Conservation (phyloP, 495 filamentous ascomycete species). For the Trichoderma gamsii region DNA sequence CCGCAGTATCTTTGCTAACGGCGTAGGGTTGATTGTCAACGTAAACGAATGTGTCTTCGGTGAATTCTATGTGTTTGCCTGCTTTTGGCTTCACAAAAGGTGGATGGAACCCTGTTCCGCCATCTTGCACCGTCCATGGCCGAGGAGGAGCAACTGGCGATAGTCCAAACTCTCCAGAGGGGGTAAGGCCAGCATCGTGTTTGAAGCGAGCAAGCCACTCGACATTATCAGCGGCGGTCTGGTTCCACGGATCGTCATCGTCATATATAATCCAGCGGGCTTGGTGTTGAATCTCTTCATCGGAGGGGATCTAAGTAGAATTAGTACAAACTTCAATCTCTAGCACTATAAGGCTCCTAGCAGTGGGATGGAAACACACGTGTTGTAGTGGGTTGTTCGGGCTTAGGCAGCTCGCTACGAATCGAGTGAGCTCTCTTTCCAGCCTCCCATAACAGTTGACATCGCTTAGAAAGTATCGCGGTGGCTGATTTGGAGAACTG, state of each 20-base stretch:
- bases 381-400: constrained; percentile 48
- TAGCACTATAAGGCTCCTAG: not conserved
- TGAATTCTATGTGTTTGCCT: not conserved
- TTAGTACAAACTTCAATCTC: not conserved
- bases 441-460: constrained; percentile 48
- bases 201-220: constrained; percentile 51
- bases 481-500: not conserved
- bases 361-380: constrained; percentile 20
- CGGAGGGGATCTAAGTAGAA: constrained; percentile 29
- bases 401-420: constrained; percentile 40
- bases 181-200: constrained; percentile 52
- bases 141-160: constrained; percentile 20
- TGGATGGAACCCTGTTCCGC: not conserved
- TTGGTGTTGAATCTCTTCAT: constrained; percentile 49
- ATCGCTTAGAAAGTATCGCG: constrained; percentile 41
- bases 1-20: not conserved
- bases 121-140: not conserved
- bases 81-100: not conserved
- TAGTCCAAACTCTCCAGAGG: constrained; percentile 31
- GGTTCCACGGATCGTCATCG: constrained; percentile 63
- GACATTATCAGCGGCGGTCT: constrained; percentile 62
- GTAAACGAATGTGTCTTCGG: not conserved
- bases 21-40: not conserved
- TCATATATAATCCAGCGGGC: constrained; percentile 52
- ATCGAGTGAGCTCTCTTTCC: constrained; percentile 44